Evolutionary conservation across 306 rosid species (phyloP).

Genomic region (Astragalus glycyphyllos): DNA sequence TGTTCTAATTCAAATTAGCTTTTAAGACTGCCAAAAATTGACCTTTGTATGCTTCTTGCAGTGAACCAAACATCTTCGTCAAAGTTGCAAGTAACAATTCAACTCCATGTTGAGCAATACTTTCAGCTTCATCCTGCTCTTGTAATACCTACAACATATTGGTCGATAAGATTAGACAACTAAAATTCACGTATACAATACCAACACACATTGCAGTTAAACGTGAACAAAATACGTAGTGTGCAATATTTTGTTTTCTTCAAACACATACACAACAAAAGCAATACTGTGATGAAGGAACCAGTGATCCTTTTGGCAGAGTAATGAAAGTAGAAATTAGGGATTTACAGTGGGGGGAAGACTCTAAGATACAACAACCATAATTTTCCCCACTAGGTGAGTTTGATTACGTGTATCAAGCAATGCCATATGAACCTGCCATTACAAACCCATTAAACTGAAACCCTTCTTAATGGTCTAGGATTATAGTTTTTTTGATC

Average conservation of each 20-base stretch:
- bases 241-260: conserved; percentile 3
- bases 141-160: conserved; percentile 63
- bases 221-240: conserved; percentile 1
- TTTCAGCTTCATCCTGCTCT: conserved; percentile 68
- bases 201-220: conserved; percentile 24
- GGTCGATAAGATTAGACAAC: conserved; percentile 33
- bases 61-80: conserved; percentile 65
- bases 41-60: conserved; percentile 82
- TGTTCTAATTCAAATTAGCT: conserved; percentile 25
- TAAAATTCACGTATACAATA: conserved; percentile 24
- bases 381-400: not conserved
- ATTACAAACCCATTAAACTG: no score
- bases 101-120: conserved; percentile 61
- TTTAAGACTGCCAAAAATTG: conserved; percentile 38
- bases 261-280: not conserved
- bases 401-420: not conserved
- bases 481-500: not conserved
- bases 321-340: not conserved
- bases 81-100: conserved; percentile 63
- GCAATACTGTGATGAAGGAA: not conserved
- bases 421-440: not conserved
- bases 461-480: no score
- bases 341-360: no score
- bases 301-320: not conserved
- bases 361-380: no score